Base-by-base conservation (phyloP, 306 rosid genomes). In the Inga leiocalycina region DNA sequence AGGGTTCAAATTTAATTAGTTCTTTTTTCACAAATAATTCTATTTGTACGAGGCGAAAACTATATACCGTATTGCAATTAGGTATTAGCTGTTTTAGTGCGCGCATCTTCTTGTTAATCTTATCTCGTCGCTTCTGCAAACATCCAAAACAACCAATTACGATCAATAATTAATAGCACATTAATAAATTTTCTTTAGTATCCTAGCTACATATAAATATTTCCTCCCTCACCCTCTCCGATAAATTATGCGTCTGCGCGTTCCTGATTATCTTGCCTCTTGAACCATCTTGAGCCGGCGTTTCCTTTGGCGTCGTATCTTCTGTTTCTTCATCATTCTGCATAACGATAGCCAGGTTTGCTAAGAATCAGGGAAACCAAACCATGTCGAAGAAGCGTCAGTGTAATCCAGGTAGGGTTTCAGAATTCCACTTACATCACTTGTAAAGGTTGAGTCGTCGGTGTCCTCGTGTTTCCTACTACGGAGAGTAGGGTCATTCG, bases 1-100 rank as follows among this genome's bases (percentile, higher is more conserved):
- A 32, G 43, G 70, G 10, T 65, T 30, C 30, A 0, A 11, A 62
- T 27, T 30, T 11, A 30, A 27, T 24, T 27, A 4, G 35, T 8
- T 13, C 69, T 34, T 2, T 10, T 64, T 12, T 11, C 20, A 12
- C n/a, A 13, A 32, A 14, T 32, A 5, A 32, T 65, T 64, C 37
- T 14, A 7, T 13, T 14, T 65, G 6, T 39, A 5, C 43, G 43
- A 6, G 15, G 71, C 10, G 17, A 32, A 14, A 27, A 20, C 43
- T 19, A 69, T 8, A 70, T 11, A 90, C 94, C 92, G 87, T 88
- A 4, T 85, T 74, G 83, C 90, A 90, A 75, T 88, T 85, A 32
- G 94, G 94, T 83, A 90, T 90, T 71, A 90, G 89, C 11, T 88
- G 84, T 74, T 85, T 83, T 76, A 90, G 71, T 74, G 76, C 75